Base-by-base conservation (phyloP, 805 yeast genomes). In the Saturnispora kantuleensis region DNA sequence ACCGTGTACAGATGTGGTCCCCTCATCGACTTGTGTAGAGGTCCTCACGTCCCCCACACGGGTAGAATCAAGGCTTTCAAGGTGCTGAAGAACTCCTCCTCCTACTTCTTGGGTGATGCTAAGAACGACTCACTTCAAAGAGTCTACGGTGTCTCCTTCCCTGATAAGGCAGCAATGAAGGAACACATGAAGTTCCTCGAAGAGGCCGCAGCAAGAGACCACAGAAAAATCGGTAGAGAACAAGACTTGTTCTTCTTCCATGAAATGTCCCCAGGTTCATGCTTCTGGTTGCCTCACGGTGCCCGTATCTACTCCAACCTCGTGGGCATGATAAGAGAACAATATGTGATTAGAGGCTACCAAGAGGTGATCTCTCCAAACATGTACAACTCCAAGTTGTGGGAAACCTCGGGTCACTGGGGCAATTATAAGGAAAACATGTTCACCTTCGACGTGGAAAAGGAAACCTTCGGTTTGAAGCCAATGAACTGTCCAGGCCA, bases 341-440 rank as follows among this genome's bases (percentile, higher is more conserved):
- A 93, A 70, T 93, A 93, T 69, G 80, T 83, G 61, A 79, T 77
- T 68, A 83, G 98, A 67, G 97, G 97, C 34, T 93, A 84, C 66
- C 96, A 93, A 52, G 99, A 93, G 71, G 98, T 93, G 53, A 90
- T 93, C 63, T 89, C 98, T 50, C 99, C 99, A 59, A 93, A 93
- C 72, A 93, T 93, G 97, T 93, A 77, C 77, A 90, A 89, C 71
- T 70, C 97, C 50, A 90, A 90, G 68, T 75, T 93, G 58, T 93
- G 99, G 99, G 95, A 90, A 71, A 84, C 93, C 45, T 89, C 97
- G 10, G 98, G 98, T 54, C 98, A 93, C 68, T 93, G 97, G 98
- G 94, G 76, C 38, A 93, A 93, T 70, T 93, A 93, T 69, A 83
- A 87, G 64, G 98, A 93, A 64, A 87, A 93, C 66, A 93, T 93